Evolutionary conservation across 495 filamentous ascomycete genomes (phyloP).

Genomic region (Daldinia caldariorum): DNA sequence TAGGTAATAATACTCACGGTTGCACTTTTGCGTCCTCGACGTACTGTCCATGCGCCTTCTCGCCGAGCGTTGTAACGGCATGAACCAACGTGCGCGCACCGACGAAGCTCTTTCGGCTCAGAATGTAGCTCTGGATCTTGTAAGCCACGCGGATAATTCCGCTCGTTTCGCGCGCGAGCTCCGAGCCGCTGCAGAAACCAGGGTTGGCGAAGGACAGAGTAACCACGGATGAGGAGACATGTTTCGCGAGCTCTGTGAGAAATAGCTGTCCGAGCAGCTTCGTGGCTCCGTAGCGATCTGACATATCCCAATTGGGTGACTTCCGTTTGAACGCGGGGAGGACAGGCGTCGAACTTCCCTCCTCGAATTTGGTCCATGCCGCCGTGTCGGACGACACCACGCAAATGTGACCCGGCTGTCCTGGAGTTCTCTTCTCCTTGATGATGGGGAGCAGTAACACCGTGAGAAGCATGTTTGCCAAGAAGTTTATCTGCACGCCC

Average conservation of each 20-base stretch:
- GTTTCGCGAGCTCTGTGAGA: background rate
- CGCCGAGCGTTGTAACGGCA: background rate
- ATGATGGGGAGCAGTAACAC: background rate
- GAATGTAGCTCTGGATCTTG: background rate
- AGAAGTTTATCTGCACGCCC: background rate
- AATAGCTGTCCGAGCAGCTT: background rate
- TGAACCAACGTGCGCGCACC: background rate
- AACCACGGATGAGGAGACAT: background rate
- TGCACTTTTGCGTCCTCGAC: slow-evolving; percentile 1
- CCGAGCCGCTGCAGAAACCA: background rate
- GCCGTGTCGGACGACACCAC: background rate
- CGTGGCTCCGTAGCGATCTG: background rate
- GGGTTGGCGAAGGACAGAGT: background rate
- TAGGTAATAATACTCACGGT: background rate
- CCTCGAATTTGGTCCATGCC: background rate
- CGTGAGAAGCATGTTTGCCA: slow-evolving; percentile 1
- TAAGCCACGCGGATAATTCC: background rate
- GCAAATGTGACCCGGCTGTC: background rate
- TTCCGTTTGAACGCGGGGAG: background rate
- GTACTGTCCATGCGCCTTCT: slow-evolving; percentile 1
- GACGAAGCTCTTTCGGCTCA: background rate
- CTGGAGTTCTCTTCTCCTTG: background rate
- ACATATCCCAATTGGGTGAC: background rate
- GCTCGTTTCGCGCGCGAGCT: background rate
- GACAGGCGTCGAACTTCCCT: background rate